A percentile compares a stretch with the other conserved stretches of the same genome.
Evolutionary conservation across 371 early-diverging fungal species (phyloP).

Genomic region (Mortierella sp.): DNA sequence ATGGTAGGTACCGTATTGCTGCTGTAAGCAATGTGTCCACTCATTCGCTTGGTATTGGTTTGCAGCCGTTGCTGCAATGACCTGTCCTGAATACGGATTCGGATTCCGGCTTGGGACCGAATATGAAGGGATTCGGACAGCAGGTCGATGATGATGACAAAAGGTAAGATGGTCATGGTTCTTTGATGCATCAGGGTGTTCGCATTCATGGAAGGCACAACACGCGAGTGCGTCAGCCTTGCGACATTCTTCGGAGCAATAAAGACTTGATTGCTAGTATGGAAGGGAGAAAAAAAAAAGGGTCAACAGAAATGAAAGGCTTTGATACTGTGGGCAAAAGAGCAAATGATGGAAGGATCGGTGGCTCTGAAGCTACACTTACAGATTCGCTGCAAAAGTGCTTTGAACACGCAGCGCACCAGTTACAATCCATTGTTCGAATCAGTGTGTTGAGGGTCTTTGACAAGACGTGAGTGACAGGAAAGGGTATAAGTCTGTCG

Average conservation of each 20-base stretch:
- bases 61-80: too few species aligned
- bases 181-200: conserved; percentile 33
- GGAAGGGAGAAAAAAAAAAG: not conserved
- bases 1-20: conserved; percentile 18
- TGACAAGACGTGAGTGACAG: not conserved
- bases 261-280: conserved; percentile 46
- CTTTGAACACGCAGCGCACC: conserved; percentile 50
- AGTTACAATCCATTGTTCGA: conserved; percentile 43
- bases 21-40: conserved; percentile 34
- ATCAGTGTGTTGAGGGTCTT: not conserved
- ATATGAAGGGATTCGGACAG: conserved; percentile 37
- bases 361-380: conserved; percentile 1
- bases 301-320: not conserved
- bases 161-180: conserved; percentile 46
- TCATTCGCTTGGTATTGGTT: conserved; percentile 23
- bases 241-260: conserved; percentile 49
- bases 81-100: conserved; percentile 17
- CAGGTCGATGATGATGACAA: conserved; percentile 50
- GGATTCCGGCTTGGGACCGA: conserved; percentile 23
- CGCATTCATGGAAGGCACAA: conserved; percentile 48
- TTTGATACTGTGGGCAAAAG: not conserved
- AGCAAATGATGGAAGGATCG: not conserved
- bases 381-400: conserved; percentile 51
- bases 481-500: not conserved
- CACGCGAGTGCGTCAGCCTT: conserved; percentile 50